Conservation (phyloP, 1,284 basidiomycete genomes). For the Kalmanozyma brasiliensis region DNA sequence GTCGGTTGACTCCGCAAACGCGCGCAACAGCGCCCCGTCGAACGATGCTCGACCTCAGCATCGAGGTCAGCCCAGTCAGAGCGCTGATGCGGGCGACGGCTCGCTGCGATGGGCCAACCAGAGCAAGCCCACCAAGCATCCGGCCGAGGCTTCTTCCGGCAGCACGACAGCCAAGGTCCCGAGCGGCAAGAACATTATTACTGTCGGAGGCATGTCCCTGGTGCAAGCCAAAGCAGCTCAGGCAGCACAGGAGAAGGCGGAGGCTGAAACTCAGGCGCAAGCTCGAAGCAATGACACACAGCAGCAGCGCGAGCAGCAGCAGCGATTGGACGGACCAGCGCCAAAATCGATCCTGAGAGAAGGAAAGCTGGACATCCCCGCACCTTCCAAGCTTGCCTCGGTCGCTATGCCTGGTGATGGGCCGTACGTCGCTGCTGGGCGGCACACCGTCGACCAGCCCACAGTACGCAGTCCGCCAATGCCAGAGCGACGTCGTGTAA, state of each 20-base stretch:
- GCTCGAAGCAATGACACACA: background rate
- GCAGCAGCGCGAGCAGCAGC: background rate
- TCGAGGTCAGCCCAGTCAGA: background rate
- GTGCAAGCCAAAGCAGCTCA: slow-evolving; percentile 18
- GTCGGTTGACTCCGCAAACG: too few relatives aligned
- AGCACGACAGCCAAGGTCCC: slow-evolving; percentile 5
- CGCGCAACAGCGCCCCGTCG: background rate
- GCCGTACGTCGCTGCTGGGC: slow-evolving; percentile 14
- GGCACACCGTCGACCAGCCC: background rate
- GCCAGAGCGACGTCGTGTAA: background rate
- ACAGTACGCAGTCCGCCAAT: background rate
- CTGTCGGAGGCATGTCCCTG: slow-evolving; percentile 20
- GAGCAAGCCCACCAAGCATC: background rate
- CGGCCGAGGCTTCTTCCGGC: background rate
- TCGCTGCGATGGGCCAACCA: slow-evolving; percentile 8
- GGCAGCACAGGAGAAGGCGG: background rate
- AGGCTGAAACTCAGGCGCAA: slow-evolving; percentile 5
- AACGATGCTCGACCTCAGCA: background rate
- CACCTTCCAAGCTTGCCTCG: slow-evolving; percentile 13
- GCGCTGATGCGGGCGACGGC: background rate
- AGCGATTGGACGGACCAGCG: background rate
- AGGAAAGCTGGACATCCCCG: slow-evolving; percentile 17
- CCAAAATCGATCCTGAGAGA: slow-evolving; percentile 14
- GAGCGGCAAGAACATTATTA: slow-evolving; percentile 26
- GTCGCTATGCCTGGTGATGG: slow-evolving; percentile 12